Conservation (phyloP, 2,329 filamentous ascomycete species). For the Fusarium coicis region DNA sequence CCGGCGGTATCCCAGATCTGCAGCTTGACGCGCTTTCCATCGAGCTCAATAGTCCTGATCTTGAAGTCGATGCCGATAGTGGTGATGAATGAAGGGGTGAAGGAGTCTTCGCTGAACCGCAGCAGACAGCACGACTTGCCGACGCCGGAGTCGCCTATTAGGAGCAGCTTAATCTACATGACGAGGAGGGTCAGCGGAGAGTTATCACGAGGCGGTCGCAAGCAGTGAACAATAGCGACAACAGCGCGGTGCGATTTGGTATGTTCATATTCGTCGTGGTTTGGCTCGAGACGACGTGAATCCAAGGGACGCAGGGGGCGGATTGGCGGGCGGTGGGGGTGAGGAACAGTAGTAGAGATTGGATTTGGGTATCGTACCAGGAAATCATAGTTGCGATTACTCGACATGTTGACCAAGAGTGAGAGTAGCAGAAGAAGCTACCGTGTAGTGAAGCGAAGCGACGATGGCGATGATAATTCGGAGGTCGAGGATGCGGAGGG, state of each 20-base stretch:
- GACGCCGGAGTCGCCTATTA: slow-evolving; percentile 96
- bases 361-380: slow-evolving; percentile 71
- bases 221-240: not conserved
- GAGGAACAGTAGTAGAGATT: slow-evolving; percentile 17
- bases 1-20: slow-evolving; percentile 99
- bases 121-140: slow-evolving; percentile 97
- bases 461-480: slow-evolving; percentile 22
- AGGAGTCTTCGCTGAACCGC: slow-evolving; percentile 97
- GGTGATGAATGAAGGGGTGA: slow-evolving; percentile 97
- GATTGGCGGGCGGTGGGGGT: slow-evolving; percentile 34
- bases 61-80: slow-evolving; percentile 99
- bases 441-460: slow-evolving; percentile 18
- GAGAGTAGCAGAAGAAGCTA: slow-evolving; percentile 32
- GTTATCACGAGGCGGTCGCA: not conserved
- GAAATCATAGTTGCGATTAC: slow-evolving; percentile 99
- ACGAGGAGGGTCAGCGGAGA: slow-evolving; percentile 22
- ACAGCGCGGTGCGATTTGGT: not conserved
- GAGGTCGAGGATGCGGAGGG: slow-evolving; percentile 6
- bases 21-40: slow-evolving; percentile 98
- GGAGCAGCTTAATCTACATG: slow-evolving; percentile 89
- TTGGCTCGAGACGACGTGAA: slow-evolving; percentile 17
- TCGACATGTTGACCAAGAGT: slow-evolving; percentile 76
- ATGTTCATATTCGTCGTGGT: slow-evolving; percentile 10
- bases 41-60: slow-evolving; percentile 98
- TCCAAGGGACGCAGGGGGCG: slow-evolving; percentile 26